Conservation (phyloP, 441 rosid species). For the Arabidopsis lyrata region DNA sequence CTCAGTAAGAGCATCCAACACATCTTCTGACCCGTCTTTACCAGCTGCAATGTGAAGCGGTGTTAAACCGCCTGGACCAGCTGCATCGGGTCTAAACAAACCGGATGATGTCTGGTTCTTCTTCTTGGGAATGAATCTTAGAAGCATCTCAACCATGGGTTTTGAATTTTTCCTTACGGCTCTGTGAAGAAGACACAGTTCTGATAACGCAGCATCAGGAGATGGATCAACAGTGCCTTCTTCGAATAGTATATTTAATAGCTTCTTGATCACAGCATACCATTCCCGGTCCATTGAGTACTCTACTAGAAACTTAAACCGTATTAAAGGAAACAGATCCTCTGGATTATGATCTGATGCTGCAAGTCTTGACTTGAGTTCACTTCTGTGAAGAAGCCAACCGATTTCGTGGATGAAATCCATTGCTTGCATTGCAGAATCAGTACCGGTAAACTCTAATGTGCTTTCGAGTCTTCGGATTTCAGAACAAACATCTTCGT, state of each 20-base stretch:
- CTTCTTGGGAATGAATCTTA: conserved; percentile 46
- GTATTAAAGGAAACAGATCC: conserved; percentile 50
- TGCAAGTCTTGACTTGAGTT: conserved; percentile 42
- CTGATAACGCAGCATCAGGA: conserved; percentile 48
- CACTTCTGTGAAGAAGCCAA: conserved; percentile 64
- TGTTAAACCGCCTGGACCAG: conserved; percentile 65
- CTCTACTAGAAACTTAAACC: conserved; percentile 63
- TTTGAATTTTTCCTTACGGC: conserved; percentile 60
- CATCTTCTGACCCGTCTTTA: conserved; percentile 53
- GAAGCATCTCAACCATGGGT: conserved; percentile 57
- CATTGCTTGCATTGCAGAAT: conserved; percentile 53
- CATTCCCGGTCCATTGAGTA: conserved; percentile 64
- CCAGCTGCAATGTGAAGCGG: conserved; percentile 71
- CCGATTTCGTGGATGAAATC: conserved; percentile 69
- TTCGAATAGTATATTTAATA: conserved; percentile 52
- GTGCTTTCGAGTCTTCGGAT: conserved; percentile 58
- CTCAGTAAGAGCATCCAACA: conserved; percentile 64
- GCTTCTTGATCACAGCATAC: conserved; percentile 64
- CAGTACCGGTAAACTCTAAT: conserved; percentile 50
- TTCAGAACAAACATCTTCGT: conserved; percentile 61
- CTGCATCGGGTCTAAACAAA: conserved; percentile 53
- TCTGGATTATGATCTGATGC: conserved; percentile 40
- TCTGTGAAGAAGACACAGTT: conserved; percentile 60
- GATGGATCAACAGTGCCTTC: conserved; percentile 44
- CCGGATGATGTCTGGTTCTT: conserved; percentile 26